These are phyloP conservation scores for Pseudofabraea citricarpa DNA, from an alignment of 2,329 filamentous ascomycete species.

Conservation along the genomic window DNA sequence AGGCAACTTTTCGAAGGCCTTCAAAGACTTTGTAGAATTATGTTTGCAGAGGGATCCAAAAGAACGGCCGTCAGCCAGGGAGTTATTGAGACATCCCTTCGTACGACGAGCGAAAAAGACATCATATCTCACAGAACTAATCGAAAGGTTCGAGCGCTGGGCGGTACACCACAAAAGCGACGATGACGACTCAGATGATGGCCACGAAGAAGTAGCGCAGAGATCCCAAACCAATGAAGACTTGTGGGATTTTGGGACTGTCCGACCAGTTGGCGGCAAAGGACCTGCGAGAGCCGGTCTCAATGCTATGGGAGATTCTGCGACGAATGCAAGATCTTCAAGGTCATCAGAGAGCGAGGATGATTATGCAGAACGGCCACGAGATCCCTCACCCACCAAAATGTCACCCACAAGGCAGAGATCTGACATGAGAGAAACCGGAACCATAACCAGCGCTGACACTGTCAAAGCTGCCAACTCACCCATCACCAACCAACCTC, in stretches of 20 bases:
- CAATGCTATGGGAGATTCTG: slow-evolving; percentile 73
- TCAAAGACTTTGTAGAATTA: slow-evolving; percentile 79
- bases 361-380: slow-evolving; percentile 47
- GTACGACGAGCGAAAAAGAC: slow-evolving; percentile 90
- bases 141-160: slow-evolving; percentile 87
- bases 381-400: slow-evolving; percentile 49
- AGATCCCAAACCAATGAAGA: slow-evolving; percentile 65
- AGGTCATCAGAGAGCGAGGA: slow-evolving; percentile 43
- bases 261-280: slow-evolving; percentile 70
- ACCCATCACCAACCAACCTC: slow-evolving; percentile 41
- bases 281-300: slow-evolving; percentile 57
- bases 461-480: slow-evolving; percentile 48
- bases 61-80: slow-evolving; percentile 80
- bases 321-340: slow-evolving; percentile 68
- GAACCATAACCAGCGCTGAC: slow-evolving; percentile 35
- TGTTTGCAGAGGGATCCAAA: slow-evolving; percentile 86
- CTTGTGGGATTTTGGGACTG: slow-evolving; percentile 97
- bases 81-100: slow-evolving; percentile 85
- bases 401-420: slow-evolving; percentile 22
- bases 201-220: slow-evolving; percentile 37
- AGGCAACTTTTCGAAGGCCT: slow-evolving; percentile 74
- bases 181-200: slow-evolving; percentile 57
- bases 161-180: slow-evolving; percentile 73
- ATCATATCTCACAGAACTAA: slow-evolving; percentile 92
- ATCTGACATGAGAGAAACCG: slow-evolving; percentile 30